Evolutionary conservation across 352 stramenopile species (phyloP).

Genomic region (Globisporangium splendens): DNA sequence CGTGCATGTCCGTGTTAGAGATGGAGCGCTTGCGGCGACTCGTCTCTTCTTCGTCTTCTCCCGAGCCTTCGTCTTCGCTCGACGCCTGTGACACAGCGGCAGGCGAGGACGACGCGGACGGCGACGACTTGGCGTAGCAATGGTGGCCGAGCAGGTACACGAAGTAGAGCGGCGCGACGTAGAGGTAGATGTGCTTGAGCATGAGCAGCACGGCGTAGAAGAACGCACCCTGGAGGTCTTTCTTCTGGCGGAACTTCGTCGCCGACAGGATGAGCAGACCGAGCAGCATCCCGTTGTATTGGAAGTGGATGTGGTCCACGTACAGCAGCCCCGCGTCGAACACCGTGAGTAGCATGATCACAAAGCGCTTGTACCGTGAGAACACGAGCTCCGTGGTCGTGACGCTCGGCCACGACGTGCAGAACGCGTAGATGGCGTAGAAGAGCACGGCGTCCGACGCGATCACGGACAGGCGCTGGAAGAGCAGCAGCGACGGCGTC

Average conservation of each 20-base stretch:
- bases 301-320: constrained; percentile 99
- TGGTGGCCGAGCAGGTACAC: constrained; percentile 93
- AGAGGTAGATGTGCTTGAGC: constrained; percentile 98
- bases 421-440: constrained; percentile 71
- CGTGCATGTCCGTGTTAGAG: constrained; percentile 64
- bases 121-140: constrained; percentile 58
- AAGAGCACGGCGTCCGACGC: constrained; percentile 89
- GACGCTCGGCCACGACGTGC: constrained; percentile 78
- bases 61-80: constrained; percentile 15
- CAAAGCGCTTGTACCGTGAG: constrained; percentile 50
- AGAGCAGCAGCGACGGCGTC: constrained; percentile 67
- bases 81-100: neutral
- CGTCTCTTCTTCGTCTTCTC: constrained; percentile 4
- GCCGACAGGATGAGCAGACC: constrained; percentile 92
- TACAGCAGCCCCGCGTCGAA: constrained; percentile 93
- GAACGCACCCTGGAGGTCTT: constrained; percentile 85
- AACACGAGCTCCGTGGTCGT: constrained; percentile 65
- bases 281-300: constrained; percentile 98
- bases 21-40: constrained; percentile 53
- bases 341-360: constrained; percentile 85
- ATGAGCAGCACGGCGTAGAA: constrained; percentile 93
- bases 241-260: constrained; percentile 68
- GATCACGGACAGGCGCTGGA: constrained; percentile 93
- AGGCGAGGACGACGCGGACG: constrained; percentile 3
- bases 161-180: constrained; percentile 94